Evolutionary conservation across 768 basidiomycete genomes (phyloP).

Genomic region (Pholiota molesta): DNA sequence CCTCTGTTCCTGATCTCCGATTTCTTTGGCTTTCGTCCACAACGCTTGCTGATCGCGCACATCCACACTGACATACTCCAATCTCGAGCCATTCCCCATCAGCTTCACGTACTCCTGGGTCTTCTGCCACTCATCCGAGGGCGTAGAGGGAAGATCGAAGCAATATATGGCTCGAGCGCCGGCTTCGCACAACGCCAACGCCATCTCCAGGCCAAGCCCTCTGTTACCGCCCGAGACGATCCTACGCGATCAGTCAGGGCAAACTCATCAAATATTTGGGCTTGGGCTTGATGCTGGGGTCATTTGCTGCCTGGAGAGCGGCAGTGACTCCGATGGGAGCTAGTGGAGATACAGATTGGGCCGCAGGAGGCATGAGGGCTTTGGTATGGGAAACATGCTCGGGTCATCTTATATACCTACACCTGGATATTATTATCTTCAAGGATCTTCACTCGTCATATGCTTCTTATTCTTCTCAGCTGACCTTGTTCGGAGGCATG

Average conservation of each 20-base stretch:
- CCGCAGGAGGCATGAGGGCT: conserved; percentile 17
- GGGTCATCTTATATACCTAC: conserved; percentile 7
- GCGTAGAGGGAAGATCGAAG: conserved; percentile 58
- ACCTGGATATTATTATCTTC: not conserved
- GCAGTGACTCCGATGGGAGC: conserved; percentile 67
- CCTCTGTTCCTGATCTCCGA: conserved; percentile 68
- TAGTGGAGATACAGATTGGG: conserved; percentile 53
- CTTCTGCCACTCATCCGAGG: conserved; percentile 60
- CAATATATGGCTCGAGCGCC: conserved; percentile 74
- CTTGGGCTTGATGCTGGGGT: conserved; percentile 35
- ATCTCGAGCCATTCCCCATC: conserved; percentile 42
- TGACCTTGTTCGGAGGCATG: not conserved
- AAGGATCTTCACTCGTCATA: conserved; percentile 1
- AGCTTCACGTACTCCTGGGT: conserved; percentile 54
- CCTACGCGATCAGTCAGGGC: conserved; percentile 58
- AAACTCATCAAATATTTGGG: conserved; percentile 66
- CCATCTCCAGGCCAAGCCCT: conserved; percentile 85
- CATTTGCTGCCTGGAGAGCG: conserved; percentile 46
- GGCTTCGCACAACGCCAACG: conserved; percentile 70
- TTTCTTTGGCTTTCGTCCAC: conserved; percentile 58
- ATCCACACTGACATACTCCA: conserved; percentile 67
- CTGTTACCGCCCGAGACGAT: conserved; percentile 68
- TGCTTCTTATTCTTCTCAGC: not conserved
- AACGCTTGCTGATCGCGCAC: conserved; percentile 64
- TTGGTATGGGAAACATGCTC: conserved; percentile 1